Percentiles rank a stretch among this genome's conserved stretches.
Evolutionary conservation across 2,329 filamentous ascomycete genomes (phyloP).

Genomic region (Rutstroemia sp.): DNA sequence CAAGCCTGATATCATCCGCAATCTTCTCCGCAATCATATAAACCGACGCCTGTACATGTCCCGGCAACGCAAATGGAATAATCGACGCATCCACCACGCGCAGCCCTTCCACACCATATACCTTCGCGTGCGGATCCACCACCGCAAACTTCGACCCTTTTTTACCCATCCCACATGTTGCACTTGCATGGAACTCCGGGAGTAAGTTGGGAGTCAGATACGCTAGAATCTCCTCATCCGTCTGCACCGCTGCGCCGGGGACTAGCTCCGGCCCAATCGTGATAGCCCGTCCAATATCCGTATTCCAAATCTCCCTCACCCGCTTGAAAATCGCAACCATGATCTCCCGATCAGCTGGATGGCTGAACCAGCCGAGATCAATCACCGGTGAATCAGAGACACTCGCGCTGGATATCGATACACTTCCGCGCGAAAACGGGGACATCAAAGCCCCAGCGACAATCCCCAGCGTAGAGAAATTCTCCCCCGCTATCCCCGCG

Average conservation of each 20-base stretch:
- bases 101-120: neutral
- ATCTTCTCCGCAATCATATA: slow-evolving; percentile 11
- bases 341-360: slow-evolving; percentile 36
- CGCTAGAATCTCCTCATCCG: neutral
- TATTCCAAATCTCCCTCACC: slow-evolving; percentile 27
- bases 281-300: neutral
- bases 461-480: neutral
- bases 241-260: neutral
- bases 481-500: slow-evolving; percentile 1
- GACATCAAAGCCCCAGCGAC: slow-evolving; percentile 28
- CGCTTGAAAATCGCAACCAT: slow-evolving; percentile 37
- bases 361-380: slow-evolving; percentile 38
- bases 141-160: neutral
- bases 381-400: slow-evolving; percentile 31
- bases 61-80: slow-evolving; percentile 7
- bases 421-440: slow-evolving; percentile 25
- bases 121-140: neutral
- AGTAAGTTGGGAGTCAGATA: neutral
- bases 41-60: slow-evolving; percentile 6
- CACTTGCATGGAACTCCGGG: slow-evolving; percentile 1
- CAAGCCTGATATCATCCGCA: neutral
- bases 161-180: slow-evolving; percentile 5
- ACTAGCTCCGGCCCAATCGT: neutral
- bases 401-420: slow-evolving; percentile 32
- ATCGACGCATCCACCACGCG: slow-evolving; percentile 6